Evolutionary conservation across 768 basidiomycete species (phyloP).

Genomic region (Royoungia palumana): DNA sequence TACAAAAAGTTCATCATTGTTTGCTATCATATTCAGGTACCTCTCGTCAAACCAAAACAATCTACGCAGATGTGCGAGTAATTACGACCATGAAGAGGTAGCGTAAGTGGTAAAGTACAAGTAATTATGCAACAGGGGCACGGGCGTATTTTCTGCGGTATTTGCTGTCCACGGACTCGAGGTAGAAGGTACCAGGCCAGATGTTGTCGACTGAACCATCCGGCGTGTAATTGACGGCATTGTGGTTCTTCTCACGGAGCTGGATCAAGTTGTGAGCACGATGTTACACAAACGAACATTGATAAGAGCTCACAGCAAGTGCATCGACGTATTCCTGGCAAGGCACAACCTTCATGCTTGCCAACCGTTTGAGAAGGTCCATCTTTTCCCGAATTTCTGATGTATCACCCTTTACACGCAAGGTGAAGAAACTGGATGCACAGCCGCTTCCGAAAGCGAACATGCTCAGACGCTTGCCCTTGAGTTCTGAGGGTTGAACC

Average conservation of each 20-base stretch:
- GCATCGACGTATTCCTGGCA: constrained; percentile 91
- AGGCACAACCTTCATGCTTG: constrained; percentile 84
- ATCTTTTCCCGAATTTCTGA: constrained; percentile 76
- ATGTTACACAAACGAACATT: background rate
- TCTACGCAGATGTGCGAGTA: constrained; percentile 14
- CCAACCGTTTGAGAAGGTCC: constrained; percentile 73
- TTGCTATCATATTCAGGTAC: constrained; percentile 8
- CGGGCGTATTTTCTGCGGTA: constrained; percentile 85
- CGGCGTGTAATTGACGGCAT: constrained; percentile 79
- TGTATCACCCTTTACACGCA: constrained; percentile 86
- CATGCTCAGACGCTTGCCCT: constrained; percentile 84
- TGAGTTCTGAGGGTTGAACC: constrained; percentile 64
- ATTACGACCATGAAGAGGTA: background rate
- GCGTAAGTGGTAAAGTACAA: constrained; percentile 1
- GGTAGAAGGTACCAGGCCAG: constrained; percentile 93
- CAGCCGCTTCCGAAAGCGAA: constrained; percentile 97
- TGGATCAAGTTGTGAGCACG: constrained; percentile 28
- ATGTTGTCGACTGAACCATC: constrained; percentile 87
- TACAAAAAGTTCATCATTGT: constrained; percentile 8
- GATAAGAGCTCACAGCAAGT: constrained; percentile 49
- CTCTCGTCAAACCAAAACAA: background rate
- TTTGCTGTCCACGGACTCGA: constrained; percentile 84
- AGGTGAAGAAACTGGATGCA: constrained; percentile 90
- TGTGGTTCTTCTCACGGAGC: constrained; percentile 98
- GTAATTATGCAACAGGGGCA: constrained; percentile 30